Conservation (phyloP, 2,329 filamentous ascomycete genomes). For the Fusarium protoensiforme region DNA sequence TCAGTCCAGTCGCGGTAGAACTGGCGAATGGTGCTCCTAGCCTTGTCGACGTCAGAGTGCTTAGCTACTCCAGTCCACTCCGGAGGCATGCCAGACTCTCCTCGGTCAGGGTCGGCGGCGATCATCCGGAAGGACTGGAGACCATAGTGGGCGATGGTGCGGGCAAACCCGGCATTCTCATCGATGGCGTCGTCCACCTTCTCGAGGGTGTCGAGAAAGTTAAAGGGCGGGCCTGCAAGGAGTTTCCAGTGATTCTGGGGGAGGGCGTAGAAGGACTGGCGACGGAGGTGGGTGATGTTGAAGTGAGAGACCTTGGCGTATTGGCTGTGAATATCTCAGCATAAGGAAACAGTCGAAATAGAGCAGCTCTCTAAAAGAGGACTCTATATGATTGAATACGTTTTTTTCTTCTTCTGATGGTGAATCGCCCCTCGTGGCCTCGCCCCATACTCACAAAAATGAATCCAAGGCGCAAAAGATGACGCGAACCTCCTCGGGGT, state of each 20-base stretch:
- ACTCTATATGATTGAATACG: background rate
- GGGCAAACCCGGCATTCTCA: slow-evolving; percentile 83
- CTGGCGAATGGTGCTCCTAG: slow-evolving; percentile 89
- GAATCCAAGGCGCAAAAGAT: slow-evolving; percentile 88
- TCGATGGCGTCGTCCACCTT: slow-evolving; percentile 90
- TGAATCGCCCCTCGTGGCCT: slow-evolving; percentile 12
- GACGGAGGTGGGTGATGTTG: slow-evolving; percentile 89
- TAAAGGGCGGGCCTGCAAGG: slow-evolving; percentile 84
- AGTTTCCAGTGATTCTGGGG: slow-evolving; percentile 86
- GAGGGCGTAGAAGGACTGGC: slow-evolving; percentile 93
- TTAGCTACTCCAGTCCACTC: slow-evolving; percentile 80
- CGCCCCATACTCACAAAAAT: slow-evolving; percentile 61
- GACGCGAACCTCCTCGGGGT: slow-evolving; percentile 83
- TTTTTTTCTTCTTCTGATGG: background rate
- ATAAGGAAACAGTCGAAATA: background rate
- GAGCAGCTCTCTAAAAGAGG: background rate
- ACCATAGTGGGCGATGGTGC: slow-evolving; percentile 78
- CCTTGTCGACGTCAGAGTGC: slow-evolving; percentile 84
- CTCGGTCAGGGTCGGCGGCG: slow-evolving; percentile 48
- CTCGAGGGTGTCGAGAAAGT: slow-evolving; percentile 80
- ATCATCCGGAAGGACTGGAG: slow-evolving; percentile 74
- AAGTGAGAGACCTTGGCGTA: slow-evolving; percentile 88
- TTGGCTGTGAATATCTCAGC: slow-evolving; percentile 65
- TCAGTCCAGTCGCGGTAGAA: slow-evolving; percentile 95
- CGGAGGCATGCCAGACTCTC: slow-evolving; percentile 61